Evolutionary conservation across 768 basidiomycete genomes (phyloP), one percentile per base, ranked within the genome.

Genomic region (Fomitopsis pulvina): DNA sequence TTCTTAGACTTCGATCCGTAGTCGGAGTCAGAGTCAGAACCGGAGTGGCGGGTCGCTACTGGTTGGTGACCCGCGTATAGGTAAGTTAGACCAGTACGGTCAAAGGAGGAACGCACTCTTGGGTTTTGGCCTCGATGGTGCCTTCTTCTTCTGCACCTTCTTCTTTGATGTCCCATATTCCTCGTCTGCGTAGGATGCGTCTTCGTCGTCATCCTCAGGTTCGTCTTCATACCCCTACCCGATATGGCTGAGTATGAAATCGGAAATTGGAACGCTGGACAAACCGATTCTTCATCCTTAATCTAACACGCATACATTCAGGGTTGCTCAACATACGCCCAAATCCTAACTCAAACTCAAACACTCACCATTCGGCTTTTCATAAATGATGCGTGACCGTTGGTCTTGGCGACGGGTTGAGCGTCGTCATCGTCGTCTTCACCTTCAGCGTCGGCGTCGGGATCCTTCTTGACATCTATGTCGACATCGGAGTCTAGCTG

Each of bases 1-100:
- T 85, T 89, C 77, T 90, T 92, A 73, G 86, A 90, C 77, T 88
- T 90, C 57, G 89, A 79, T 49, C 86, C 83, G 27, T 85, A 78
- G 39, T 87, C 90, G 59, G 91, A 92, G 60, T 92, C 90, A 2
- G 88, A 91, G 66, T 88, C 88, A 40, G 87, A 87, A 38, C 77
- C 76, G 25, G 74, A 63, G 49, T 77, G 79, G 41, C 83, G 84
- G 20, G 63, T 56, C 8, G 54, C 18, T 45, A 71, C 67, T 52
- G 75, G 78, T 59, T 52, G 28, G 43, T 18, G 41, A 50, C 45
- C 28, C 25, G 34, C 7, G 20, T 28, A 29, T 9, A 27, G 4
- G 18, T 22, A 32, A n/a, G 28, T 50, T 50, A 45, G 51, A 21
- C n/a, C 43, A 52, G 27, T 34, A 56, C 51, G 43, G 24, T 49